Base-by-base conservation (phyloP, 1,139 yeast species). In the Geotrichum phurueaensis region DNA sequence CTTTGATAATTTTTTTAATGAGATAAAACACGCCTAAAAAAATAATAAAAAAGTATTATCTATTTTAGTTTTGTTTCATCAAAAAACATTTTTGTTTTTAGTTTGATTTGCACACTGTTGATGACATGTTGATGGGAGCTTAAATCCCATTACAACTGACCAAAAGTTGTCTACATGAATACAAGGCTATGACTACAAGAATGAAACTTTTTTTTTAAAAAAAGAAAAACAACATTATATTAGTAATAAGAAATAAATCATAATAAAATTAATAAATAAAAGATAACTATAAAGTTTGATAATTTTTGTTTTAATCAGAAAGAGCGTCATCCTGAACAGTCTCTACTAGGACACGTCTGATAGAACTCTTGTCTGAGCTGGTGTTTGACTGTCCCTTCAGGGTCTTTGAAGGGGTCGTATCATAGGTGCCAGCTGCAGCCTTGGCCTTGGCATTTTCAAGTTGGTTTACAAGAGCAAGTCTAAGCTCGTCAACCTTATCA, bases 401-500 rank as follows among this genome's bases (percentile, higher is more conserved):
- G 3, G 20, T 15, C 1, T 7, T 51, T 4, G 23, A 12, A 13
- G 22, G 29, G 10, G 15, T 1, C 1, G 22, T 39, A 12, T 43
- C 23, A 25, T 20, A 43, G 13, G 29, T 15, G 23, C 10, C 2
- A 20, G 29, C 22, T 3, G 47, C 36, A 22, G 15, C 9, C 15
- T 20, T 36, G 36, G n/a, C 49, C 15, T 51, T 50, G 13, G 22
- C 4, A 15, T 13, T 20, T 25, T 56, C 51, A 27, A 56, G 39
- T 25, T 18, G 36, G 5, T 12, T 13, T 6, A 33, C 39, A 7
- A 56, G 39, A 5, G n/a, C 27, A 9, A 13, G 13, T 36, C 53
- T 56, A 23, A 56, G 58, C n/a, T 31, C 54, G 5, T 53, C 62
- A 33, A 53, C 47, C 54, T 53, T 56, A 36, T 60, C 62, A 13